Conservation (phyloP, 768 basidiomycete species). For the Dioszegia hungarica region DNA sequence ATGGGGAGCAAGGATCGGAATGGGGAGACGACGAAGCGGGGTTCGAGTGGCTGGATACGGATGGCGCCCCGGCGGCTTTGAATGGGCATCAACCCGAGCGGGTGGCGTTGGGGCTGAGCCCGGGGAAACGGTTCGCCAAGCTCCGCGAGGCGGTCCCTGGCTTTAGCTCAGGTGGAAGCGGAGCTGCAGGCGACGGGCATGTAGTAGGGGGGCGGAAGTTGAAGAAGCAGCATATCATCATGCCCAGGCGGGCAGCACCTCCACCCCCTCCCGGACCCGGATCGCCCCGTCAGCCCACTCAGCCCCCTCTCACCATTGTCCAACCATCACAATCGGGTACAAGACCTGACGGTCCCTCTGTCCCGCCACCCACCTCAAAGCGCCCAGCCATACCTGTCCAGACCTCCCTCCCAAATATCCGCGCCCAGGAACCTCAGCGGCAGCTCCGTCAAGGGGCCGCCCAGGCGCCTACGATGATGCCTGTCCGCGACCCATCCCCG, state of each 20-base stretch:
- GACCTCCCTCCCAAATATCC: background rate
- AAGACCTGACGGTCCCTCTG: background rate
- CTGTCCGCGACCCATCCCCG: background rate
- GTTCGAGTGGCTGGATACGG: constrained; percentile 42
- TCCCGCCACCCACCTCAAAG: too few species aligned
- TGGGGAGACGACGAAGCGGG: constrained; percentile 43
- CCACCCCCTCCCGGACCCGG: constrained; percentile 25
- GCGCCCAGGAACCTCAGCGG: background rate
- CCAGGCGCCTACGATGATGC: background rate
- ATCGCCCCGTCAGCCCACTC: background rate
- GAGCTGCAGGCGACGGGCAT: background rate
- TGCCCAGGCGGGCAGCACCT: constrained; percentile 32
- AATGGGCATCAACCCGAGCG: constrained; percentile 32
- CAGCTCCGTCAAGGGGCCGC: background rate
- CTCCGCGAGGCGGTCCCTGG: constrained; percentile 23
- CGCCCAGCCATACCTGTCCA: background rate
- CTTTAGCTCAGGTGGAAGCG: constrained; percentile 3
- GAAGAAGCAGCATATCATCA: constrained; percentile 27
- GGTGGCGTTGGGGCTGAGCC: constrained; percentile 10
- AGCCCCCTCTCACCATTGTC: background rate
- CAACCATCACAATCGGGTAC: too few species aligned
- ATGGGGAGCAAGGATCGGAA: constrained; percentile 41
- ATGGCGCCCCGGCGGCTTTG: constrained; percentile 23
- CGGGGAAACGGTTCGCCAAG: constrained; percentile 24
- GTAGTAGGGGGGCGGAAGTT: constrained; percentile 24